phyloP scores from a whole-genome alignment of 257 asterid species.

The Solanum bulbocastanum region DNA sequence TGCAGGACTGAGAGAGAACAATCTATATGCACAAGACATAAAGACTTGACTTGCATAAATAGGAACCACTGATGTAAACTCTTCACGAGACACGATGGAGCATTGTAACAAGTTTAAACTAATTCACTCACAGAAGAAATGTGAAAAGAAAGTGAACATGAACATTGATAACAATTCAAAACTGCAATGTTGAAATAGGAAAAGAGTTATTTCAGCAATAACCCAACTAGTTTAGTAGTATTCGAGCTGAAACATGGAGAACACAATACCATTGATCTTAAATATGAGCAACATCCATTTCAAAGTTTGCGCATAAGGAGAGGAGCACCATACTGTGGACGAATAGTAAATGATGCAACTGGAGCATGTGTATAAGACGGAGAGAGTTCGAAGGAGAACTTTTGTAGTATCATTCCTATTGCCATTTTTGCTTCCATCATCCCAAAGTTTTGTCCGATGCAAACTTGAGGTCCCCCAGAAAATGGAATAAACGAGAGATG shows the following conservation, averaged over 20 bases:
- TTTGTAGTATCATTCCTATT: slow-evolving; percentile 19
- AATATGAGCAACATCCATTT: neutral
- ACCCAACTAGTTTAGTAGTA: neutral
- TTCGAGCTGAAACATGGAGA: neutral
- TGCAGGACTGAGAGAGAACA: too few species aligned
- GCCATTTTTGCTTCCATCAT: slow-evolving; percentile 27
- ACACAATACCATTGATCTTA: neutral
- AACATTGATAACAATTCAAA: neutral
- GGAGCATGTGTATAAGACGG: slow-evolving; percentile 29
- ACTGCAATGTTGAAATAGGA: neutral
- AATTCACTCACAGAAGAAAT: neutral
- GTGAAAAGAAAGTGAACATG: neutral
- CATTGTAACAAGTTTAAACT: neutral
- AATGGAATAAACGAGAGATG: slow-evolving; percentile 17
- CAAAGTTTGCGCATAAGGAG: slow-evolving; percentile 14
- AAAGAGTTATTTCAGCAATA: neutral
- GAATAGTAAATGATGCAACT: neutral
- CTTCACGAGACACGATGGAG: neutral
- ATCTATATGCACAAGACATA: too few species aligned
- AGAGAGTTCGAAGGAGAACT: slow-evolving; percentile 18
- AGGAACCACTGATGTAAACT: neutral
- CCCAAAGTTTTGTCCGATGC: slow-evolving; percentile 24
- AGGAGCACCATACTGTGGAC: slow-evolving; percentile 27
- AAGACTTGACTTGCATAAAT: neutral
- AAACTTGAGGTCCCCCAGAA: slow-evolving; percentile 27